Evolutionary conservation across 345 rosid genomes (phyloP).

Genomic region (Eucalyptus sp.): DNA sequence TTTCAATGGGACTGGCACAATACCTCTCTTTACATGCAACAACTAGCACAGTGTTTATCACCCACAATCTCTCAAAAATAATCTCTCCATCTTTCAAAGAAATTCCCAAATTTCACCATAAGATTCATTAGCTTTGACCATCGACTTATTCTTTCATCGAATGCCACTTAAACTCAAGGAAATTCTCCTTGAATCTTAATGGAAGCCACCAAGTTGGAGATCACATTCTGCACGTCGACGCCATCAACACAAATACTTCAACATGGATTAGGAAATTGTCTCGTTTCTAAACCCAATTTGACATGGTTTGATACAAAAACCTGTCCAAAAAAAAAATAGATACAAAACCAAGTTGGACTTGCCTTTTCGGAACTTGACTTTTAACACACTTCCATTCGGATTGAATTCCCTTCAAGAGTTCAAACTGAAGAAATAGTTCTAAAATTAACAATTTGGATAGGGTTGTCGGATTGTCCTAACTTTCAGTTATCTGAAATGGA

Average conservation of each 20-base stretch:
- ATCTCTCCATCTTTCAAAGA: neutral
- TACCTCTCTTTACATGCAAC: neutral
- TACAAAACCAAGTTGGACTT: neutral
- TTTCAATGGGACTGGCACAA: neutral
- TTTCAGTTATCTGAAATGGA: neutral
- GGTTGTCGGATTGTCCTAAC: neutral
- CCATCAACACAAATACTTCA: neutral
- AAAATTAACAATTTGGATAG: neutral
- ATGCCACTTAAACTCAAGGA: neutral
- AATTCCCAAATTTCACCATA: neutral
- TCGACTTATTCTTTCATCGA: neutral
- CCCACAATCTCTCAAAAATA: neutral
- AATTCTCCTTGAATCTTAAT: neutral
- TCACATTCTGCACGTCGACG: neutral
- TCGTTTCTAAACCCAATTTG: neutral
- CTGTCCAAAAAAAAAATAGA: no score
- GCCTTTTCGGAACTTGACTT: neutral
- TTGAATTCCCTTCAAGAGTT: neutral
- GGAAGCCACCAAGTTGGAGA: neutral
- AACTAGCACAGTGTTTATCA: neutral
- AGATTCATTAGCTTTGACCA: neutral
- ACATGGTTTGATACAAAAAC: neutral
- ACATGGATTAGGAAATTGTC: neutral
- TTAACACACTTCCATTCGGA: neutral
- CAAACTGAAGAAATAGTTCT: neutral